Evolutionary conservation across 495 filamentous ascomycete species (phyloP), one percentile per base, ranked within the genome.

Genomic region (Viridothelium virens): DNA sequence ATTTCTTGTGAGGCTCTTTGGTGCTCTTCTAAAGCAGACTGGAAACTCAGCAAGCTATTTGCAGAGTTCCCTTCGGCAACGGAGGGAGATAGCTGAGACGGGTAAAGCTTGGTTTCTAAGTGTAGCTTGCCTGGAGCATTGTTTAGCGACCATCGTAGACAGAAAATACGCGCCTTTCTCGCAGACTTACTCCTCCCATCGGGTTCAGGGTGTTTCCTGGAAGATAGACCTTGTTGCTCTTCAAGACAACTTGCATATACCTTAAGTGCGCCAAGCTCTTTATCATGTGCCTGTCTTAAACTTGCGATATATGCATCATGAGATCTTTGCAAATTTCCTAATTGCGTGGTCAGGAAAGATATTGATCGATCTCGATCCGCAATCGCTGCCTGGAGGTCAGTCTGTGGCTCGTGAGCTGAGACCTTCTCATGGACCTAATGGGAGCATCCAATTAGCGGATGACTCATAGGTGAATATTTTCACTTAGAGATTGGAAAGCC

Each of bases 231-330:
- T 9, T 61, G 74, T 48, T 70, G 70, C 41, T 68, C 67, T 63
- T 76, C 74, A 34, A 77, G 64, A 12, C 72, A 68, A 16, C 65
- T 56, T 2, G 70, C 70, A 47, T 77, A 76, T 11, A 69, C 69
- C 38, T 64, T 70, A 3, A 74, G 64, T 2, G 68, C 69, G 37
- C 70, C 70, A 36, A 77, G 39, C 66, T 77, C 75, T 33, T 67
- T 70, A 12, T 63, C 59, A 59, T 77, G 75, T 25, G 75, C 66
- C 7, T 71, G 67, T 5, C 46, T 65, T 38, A 77, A 66, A 50
- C 68, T 74, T 18, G 61, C 41, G 39, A 77, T 63, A 59, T 77
- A 71, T n/a, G 69, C 69, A 56, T 76, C 74, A 47, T 77, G 75
- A 39, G 73, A 70, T 38, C 63, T 64, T 11, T 71, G 70, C 38